These are phyloP conservation scores for Phytophthora constricta DNA, from an alignment of 352 stramenopile genomes.

Conservation along the genomic window DNA sequence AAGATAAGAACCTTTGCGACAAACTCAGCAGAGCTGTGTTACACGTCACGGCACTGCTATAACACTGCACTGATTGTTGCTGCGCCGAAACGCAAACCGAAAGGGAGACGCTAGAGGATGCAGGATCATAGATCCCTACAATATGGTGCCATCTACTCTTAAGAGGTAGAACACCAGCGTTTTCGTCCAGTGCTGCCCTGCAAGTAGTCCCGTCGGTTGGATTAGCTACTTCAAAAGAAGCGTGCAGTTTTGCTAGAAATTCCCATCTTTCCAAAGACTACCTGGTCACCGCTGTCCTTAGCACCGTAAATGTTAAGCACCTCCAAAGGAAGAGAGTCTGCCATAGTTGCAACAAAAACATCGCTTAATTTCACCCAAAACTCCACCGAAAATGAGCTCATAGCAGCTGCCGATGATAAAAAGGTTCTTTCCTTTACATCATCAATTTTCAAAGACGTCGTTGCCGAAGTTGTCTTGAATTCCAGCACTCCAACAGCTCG, in stretches of 20 bases:
- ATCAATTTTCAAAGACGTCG: conserved; percentile 45
- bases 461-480: conserved; percentile 11
- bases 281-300: conserved; percentile 9
- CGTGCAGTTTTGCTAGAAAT: conserved; percentile 7
- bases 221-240: conserved; percentile 42
- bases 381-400: conserved; percentile 70
- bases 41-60: conserved; percentile 29
- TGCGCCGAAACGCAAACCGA: conserved; percentile 38
- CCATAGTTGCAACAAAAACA: conserved; percentile 5
- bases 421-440: conserved; percentile 57
- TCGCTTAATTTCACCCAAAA: conserved; percentile 53
- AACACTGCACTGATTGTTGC: conserved; percentile 13
- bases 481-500: conserved; percentile 16
- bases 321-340: neutral
- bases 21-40: conserved; percentile 49
- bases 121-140: conserved; percentile 60
- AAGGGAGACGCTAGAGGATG: conserved; percentile 44
- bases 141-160: conserved; percentile 56
- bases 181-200: conserved; percentile 6
- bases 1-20: conserved; percentile 28
- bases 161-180: conserved; percentile 18
- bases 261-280: conserved; percentile 23
- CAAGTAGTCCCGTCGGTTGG: conserved; percentile 22
- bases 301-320: conserved; percentile 17
- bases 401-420: conserved; percentile 53